phyloP scores from a whole-genome alignment of 164 flowering plant species.

The Chimonanthus praecox region DNA sequence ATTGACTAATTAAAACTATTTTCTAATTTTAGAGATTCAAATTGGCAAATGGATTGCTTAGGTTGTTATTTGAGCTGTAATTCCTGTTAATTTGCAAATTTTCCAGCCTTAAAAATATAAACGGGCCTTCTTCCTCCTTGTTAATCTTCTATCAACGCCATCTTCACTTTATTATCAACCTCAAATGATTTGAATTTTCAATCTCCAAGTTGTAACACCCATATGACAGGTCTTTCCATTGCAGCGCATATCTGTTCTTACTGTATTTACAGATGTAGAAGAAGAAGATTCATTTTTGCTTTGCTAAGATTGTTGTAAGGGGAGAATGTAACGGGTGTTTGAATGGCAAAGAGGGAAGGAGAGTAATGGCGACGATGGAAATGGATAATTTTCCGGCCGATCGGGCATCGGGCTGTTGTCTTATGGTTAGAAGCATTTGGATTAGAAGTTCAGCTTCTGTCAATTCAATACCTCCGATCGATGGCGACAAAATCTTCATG shows the following conservation, averaged over 20 bases:
- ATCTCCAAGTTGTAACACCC: neutral
- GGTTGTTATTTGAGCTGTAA: too few species aligned
- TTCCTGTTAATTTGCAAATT: too few species aligned
- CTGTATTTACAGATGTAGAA: too few species aligned
- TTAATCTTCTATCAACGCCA: neutral
- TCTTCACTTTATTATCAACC: neutral
- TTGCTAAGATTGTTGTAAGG: too few species aligned
- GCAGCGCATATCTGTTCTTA: neutral
- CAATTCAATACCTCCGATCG: constrained; percentile 29
- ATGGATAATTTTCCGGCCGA: constrained; percentile 31
- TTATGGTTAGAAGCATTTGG: constrained; percentile 28
- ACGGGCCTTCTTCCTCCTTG: neutral
- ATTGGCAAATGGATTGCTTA: too few species aligned
- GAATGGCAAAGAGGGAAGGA: neutral
- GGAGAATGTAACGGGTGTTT: neutral
- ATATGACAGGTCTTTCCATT: neutral
- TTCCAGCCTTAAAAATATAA: neutral
- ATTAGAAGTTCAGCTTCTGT: constrained; percentile 43
- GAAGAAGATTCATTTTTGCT: neutral
- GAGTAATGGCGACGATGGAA: constrained; percentile 8
- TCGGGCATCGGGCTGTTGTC: constrained; percentile 54
- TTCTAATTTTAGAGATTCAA: too few species aligned
- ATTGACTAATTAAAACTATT: too few species aligned
- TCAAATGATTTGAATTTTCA: constrained; percentile 1
- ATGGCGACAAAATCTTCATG: constrained; percentile 14